Conservation (phyloP, 257 asterid species). For the Solanum acaule region DNA sequence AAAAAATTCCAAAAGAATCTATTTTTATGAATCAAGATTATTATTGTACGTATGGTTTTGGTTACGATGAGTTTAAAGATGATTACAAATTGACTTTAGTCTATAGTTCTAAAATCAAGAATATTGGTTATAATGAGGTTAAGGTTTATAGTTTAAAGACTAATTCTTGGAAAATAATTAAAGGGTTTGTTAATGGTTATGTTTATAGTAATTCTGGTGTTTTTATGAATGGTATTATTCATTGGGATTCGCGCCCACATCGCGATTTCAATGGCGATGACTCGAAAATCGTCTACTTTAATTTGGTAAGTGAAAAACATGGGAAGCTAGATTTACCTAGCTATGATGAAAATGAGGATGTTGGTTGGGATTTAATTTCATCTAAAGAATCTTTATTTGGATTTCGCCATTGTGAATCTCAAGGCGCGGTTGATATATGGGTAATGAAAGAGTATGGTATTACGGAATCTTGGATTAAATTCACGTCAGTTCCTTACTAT, state of each 20-base stretch:
- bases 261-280: not conserved
- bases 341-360: not conserved
- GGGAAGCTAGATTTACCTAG: not conserved
- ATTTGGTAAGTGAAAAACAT: not conserved
- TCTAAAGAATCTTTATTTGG: not conserved
- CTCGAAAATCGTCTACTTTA: not conserved
- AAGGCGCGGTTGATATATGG: not conserved
- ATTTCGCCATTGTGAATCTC: not conserved
- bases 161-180: not conserved
- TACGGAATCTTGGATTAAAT: not conserved
- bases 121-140: not conserved
- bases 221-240: not conserved
- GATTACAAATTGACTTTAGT: not conserved
- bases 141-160: not conserved
- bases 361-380: not conserved
- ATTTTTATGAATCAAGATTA: not conserved
- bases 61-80: not conserved
- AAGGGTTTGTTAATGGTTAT: not conserved
- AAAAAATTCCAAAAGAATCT: not conserved
- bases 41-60: not conserved
- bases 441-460: not conserved
- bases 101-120: not conserved
- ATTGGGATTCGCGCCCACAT: not conserved
- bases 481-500: not conserved
- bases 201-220: not conserved